Evolutionary conservation across 441 rosid species (phyloP), one percentile per base, ranked within the genome.

Genomic region (Brassica balearica): DNA sequence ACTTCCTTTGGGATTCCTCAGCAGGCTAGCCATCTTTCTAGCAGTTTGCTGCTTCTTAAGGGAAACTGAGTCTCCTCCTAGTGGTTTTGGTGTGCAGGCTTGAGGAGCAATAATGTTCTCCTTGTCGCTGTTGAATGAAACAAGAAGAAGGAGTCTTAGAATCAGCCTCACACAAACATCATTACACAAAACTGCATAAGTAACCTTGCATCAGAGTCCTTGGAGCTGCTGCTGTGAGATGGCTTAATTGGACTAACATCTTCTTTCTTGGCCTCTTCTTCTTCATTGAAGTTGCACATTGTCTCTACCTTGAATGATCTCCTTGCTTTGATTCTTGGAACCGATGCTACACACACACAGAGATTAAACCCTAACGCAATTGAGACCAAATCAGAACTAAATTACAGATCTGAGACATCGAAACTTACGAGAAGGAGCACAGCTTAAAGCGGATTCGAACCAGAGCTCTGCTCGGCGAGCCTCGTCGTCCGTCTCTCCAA

Each of bases 341-440:
- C 59, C 20, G 59, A 53, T 53, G 59, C 59, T 51, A 4, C 17
- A 4, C 14, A 46, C 14, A 46, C 15, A 46, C 1, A 43, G 1
- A 43, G 1, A 46, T 12, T 6, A 48, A 48, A 48, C 17, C 68
- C 27, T 8, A 8, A 51, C 27, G 27, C 62, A 76, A 38, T 4
- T 19, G 69, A 23, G 32, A 68, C 36, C 12, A 27, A 69, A 68
- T 55, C 43, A 23, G 27, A 73, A 23, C 22, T 2, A 56, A 69
- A 0, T 5, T 3, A 46, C 15, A 58, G 56, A 79, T 69, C 56
- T 32, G 65, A 61, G 11, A 19, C 19, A 6, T 12, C 3, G 61
- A 69, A 55, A 84, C 98, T 8, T 71, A 96, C 98, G 99, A 53
- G 98, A 96, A 77, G 98, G 99, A 17, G 93, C 98, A 71, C 93